phyloP scores from a whole-genome alignment of 2,329 filamentous ascomycete genomes.

The Fusarium vanettenii region DNA sequence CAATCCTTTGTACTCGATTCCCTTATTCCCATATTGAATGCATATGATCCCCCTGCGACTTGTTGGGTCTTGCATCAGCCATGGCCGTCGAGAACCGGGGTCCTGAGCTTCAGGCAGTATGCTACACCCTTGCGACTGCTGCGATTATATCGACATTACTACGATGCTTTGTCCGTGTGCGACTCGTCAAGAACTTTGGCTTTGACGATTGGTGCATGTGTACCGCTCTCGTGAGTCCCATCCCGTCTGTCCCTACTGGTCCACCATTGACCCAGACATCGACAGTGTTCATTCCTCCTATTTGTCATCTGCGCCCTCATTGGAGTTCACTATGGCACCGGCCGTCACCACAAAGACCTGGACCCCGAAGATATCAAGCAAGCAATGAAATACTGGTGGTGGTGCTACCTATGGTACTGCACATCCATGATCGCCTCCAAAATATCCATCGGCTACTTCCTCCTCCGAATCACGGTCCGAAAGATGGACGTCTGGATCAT shows the following conservation, averaged over 20 bases:
- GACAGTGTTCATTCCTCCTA: conserved; percentile 50
- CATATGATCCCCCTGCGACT: background rate
- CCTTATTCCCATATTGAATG: background rate
- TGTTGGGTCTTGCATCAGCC: background rate
- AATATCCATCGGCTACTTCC: conserved; percentile 56
- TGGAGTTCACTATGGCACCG: conserved; percentile 55
- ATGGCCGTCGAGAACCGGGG: conserved; percentile 48
- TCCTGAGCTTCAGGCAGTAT: conserved; percentile 49
- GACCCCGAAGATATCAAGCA: conserved; percentile 32
- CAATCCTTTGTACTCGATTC: conserved; percentile 5
- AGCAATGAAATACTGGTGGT: conserved; percentile 55
- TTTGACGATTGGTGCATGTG: conserved; percentile 55
- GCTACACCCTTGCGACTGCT: conserved; percentile 43
- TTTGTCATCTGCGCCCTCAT: conserved; percentile 49
- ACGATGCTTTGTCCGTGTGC: conserved; percentile 49
- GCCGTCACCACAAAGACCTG: conserved; percentile 51
- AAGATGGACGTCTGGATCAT: conserved; percentile 51
- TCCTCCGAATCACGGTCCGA: conserved; percentile 54
- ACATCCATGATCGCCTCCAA: conserved; percentile 53
- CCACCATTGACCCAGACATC: background rate
- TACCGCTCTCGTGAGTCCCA: conserved; percentile 45
- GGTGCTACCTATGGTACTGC: conserved; percentile 53
- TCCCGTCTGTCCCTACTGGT: no score
- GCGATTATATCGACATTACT: conserved; percentile 45
- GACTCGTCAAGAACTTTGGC: conserved; percentile 53